Evolutionary conservation across 768 basidiomycete species (phyloP).

Genomic region (Boletales sp.): DNA sequence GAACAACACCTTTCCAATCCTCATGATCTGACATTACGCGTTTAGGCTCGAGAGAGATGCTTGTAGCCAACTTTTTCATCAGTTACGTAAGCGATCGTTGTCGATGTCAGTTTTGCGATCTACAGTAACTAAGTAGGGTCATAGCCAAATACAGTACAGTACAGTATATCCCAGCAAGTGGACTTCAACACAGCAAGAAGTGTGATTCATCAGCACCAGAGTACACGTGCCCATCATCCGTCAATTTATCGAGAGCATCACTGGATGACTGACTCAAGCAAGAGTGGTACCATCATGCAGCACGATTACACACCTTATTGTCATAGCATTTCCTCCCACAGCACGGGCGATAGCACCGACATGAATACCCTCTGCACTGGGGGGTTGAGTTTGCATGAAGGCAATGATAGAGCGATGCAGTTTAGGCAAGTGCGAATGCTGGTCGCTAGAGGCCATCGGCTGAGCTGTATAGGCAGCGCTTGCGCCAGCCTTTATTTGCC

Average conservation of each 20-base stretch:
- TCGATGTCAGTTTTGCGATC: too few relatives aligned
- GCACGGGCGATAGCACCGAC: constrained; percentile 68
- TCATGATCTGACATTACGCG: constrained; percentile 9
- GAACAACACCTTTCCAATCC: constrained; percentile 7
- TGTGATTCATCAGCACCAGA: constrained; percentile 83
- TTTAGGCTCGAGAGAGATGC: too few relatives aligned
- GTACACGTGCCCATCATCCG: constrained; percentile 78
- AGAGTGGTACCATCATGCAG: not conserved
- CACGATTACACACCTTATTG: constrained; percentile 53
- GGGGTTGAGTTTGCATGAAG: constrained; percentile 52
- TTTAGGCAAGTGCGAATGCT: constrained; percentile 53
- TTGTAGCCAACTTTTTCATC: too few relatives aligned
- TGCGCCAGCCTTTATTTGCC: constrained; percentile 10
- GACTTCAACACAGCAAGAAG: constrained; percentile 49
- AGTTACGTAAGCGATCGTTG: too few relatives aligned
- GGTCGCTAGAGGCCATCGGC: constrained; percentile 34
- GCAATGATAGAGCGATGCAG: constrained; percentile 63
- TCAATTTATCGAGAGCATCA: constrained; percentile 68
- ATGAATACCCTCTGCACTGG: constrained; percentile 64
- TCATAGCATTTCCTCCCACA: constrained; percentile 52
- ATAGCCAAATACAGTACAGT: not conserved
- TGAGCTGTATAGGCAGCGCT: constrained; percentile 43
- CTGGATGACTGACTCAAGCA: constrained; percentile 34
- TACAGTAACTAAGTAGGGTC: not conserved
- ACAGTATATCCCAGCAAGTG: not conserved